Evolutionary conservation across 2,329 filamentous ascomycete species (phyloP).

Genomic region (Botrytis aclada): DNA sequence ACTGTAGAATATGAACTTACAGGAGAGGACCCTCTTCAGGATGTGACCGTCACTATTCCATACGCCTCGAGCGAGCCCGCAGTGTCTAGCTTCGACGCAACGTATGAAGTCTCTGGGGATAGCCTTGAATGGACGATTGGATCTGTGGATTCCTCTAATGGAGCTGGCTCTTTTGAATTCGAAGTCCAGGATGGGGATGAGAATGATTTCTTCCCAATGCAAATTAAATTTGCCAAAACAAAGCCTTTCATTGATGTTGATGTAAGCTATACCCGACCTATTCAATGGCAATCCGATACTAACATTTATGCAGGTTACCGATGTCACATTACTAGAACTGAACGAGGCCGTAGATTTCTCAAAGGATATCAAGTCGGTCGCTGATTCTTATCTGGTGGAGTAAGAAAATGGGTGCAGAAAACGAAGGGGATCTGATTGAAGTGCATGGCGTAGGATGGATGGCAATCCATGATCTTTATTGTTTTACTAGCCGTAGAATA

Average conservation of each 20-base stretch:
- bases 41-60: conserved; percentile 85
- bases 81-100: conserved; percentile 89
- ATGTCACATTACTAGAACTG: conserved; percentile 69
- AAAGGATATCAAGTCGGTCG: conserved; percentile 74
- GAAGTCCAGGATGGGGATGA: conserved; percentile 86
- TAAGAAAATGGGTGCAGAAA: conserved; percentile 44
- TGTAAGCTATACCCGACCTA: conserved; percentile 53
- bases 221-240: conserved; percentile 80
- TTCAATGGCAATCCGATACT: conserved; percentile 25
- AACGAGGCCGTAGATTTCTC: conserved; percentile 78
- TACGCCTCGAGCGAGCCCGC: conserved; percentile 81
- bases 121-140: conserved; percentile 93
- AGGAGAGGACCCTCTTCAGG: conserved; percentile 71
- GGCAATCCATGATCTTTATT: conserved; percentile 21
- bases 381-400: conserved; percentile 74
- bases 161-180: conserved; percentile 89
- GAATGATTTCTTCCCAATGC: conserved; percentile 98
- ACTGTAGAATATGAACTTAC: conserved; percentile 96
- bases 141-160: conserved; percentile 75
- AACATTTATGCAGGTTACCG: conserved; percentile 53
- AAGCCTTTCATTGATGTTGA: conserved; percentile 89
- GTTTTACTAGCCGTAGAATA: conserved; percentile 23
- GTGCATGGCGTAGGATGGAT: conserved; percentile 31
- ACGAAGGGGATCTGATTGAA: conserved; percentile 21
- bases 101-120: conserved; percentile 91